Conservation (phyloP, 2,329 filamentous ascomycete species). For the Rutstroemia sydowiana region DNA sequence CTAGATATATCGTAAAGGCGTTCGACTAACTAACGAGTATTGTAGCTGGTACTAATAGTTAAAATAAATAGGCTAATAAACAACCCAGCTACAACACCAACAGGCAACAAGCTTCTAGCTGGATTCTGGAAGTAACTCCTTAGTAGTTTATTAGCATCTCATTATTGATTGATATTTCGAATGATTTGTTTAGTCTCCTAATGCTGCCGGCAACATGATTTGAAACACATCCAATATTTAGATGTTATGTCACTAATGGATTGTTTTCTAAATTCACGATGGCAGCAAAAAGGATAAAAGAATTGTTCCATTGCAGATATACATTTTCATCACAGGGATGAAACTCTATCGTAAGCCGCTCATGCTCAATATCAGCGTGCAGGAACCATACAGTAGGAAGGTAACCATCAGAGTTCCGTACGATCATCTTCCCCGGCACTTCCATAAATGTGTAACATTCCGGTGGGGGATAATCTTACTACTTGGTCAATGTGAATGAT, state of each 20-base stretch:
- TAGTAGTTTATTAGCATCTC: no score
- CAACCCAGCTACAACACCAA: no score
- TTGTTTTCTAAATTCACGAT: no score
- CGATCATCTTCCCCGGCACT: conserved; percentile 6
- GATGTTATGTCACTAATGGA: no score
- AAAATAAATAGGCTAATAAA: no score
- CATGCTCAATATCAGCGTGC: conserved; percentile 6
- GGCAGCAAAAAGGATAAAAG: not conserved
- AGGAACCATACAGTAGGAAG: conserved; percentile 5
- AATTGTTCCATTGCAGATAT: not conserved
- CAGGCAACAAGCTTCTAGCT: no score
- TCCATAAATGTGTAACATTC: conserved; percentile 4
- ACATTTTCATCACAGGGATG: conserved; percentile 2
- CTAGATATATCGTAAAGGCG: not conserved
- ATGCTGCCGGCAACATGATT: no score
- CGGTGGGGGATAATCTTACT: conserved; percentile 8
- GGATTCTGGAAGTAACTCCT: no score
- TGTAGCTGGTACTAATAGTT: not conserved
- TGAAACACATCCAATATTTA: no score
- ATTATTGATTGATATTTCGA: not conserved
- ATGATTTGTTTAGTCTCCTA: no score
- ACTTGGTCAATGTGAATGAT: no score
- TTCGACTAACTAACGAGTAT: not conserved
- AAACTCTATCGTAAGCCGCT: conserved; percentile 7
- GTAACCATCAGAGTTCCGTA: conserved; percentile 6